Conservation (phyloP, 2,329 filamentous ascomycete genomes). For the Graphilbum ipis-grandicollis region DNA sequence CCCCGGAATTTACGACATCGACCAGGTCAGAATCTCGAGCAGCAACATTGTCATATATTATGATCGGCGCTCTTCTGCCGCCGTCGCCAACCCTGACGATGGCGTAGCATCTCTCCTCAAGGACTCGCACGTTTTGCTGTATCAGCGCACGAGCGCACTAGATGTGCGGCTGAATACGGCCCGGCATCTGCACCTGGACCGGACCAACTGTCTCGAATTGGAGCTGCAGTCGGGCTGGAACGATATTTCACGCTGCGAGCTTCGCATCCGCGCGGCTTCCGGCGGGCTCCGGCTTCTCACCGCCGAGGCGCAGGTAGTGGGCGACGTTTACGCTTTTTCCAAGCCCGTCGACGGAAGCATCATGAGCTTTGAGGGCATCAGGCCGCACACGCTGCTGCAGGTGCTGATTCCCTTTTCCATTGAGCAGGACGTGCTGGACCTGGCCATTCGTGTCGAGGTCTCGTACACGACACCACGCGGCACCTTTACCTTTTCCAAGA, state of each 20-base stretch:
- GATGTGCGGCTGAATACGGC: constrained; percentile 50
- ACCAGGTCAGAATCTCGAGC: constrained; percentile 48
- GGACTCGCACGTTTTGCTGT: constrained; percentile 50
- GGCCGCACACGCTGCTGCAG: constrained; percentile 27
- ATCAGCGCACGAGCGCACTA: constrained; percentile 51
- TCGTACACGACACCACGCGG: constrained; percentile 52
- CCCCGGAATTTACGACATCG: constrained; percentile 58
- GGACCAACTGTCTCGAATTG: constrained; percentile 61
- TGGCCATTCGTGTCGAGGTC: constrained; percentile 62
- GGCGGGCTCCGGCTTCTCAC: constrained; percentile 48
- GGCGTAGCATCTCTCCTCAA: constrained; percentile 32
- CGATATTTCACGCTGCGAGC: constrained; percentile 37
- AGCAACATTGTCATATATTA: constrained; percentile 49
- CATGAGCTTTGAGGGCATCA: constrained; percentile 31
- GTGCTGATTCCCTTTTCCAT: constrained; percentile 68
- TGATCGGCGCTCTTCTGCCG: constrained; percentile 29
- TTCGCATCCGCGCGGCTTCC: constrained; percentile 46
- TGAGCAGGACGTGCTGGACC: constrained; percentile 55
- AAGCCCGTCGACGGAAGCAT: constrained; percentile 35
- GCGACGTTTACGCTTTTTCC: constrained; percentile 18
- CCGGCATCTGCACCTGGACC: constrained; percentile 61
- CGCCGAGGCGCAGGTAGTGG: constrained; percentile 35
- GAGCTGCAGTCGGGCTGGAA: constrained; percentile 62
- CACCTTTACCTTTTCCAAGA: constrained; percentile 44
- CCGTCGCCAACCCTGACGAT: too few relatives aligned